These are phyloP conservation scores for Mycena polygramma DNA, from an alignment of 768 basidiomycete genomes.

Conservation along the genomic window DNA sequence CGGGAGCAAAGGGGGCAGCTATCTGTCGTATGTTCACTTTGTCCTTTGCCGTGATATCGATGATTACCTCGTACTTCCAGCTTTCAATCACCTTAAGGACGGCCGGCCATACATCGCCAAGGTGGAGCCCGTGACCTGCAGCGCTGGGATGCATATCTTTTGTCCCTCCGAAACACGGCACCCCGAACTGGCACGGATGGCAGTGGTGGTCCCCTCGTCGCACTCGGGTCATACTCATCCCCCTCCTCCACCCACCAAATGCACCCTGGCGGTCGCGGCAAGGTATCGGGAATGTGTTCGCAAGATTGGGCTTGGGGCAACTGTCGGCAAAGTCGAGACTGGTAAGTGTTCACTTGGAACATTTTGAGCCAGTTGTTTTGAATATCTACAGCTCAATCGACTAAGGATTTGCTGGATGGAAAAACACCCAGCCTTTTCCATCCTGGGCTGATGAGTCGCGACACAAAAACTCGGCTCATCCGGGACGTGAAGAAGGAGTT, in stretches of 20 bases:
- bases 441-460: constrained; percentile 20
- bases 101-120: constrained; percentile 19
- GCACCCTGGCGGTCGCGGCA: constrained; percentile 19
- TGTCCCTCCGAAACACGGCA: constrained; percentile 13
- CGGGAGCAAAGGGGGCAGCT: constrained; percentile 5
- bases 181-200: constrained; percentile 23
- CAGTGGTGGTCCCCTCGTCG: constrained; percentile 16
- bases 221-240: constrained; percentile 21
- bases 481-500: constrained; percentile 26
- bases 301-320: constrained; percentile 24
- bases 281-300: constrained; percentile 26
- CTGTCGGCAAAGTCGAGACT: constrained; percentile 25
- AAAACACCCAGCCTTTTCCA: constrained; percentile 30
- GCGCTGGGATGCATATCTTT: constrained; percentile 22
- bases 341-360: constrained; percentile 8
- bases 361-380: neutral
- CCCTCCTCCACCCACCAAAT: constrained; percentile 15
- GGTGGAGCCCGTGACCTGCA: constrained; percentile 18
- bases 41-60: neutral
- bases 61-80: neutral
- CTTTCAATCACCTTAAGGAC: constrained; percentile 25
- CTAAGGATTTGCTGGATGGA: constrained; percentile 26
- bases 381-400: constrained; percentile 22
- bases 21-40: neutral
- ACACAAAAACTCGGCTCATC: constrained; percentile 23